Conservation (phyloP, 1,284 basidiomycete genomes). For the Psilocybe mexicana region DNA sequence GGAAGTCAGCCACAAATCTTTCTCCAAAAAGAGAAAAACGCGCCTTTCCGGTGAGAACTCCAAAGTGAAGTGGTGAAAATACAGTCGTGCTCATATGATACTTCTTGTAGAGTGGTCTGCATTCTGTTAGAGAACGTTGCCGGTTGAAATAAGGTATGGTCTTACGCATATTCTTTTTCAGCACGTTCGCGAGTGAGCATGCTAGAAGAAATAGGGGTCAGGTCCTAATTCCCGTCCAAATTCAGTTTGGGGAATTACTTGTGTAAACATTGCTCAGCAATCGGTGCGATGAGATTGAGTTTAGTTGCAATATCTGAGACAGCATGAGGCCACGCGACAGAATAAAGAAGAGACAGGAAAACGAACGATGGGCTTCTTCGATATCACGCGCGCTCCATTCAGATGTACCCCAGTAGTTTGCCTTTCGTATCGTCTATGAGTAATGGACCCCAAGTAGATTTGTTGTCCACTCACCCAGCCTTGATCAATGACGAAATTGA, state of each 20-base stretch:
- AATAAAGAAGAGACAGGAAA: background rate
- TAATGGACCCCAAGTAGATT: slow-evolving; percentile 49
- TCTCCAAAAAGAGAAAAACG: background rate
- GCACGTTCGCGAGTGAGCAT: slow-evolving; percentile 76
- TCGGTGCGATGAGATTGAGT: slow-evolving; percentile 71
- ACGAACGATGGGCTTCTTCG: slow-evolving; percentile 54
- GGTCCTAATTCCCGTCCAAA: background rate
- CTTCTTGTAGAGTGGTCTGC: slow-evolving; percentile 59
- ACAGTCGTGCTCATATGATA: slow-evolving; percentile 69
- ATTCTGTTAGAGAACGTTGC: background rate
- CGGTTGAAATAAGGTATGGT: background rate
- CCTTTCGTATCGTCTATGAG: slow-evolving; percentile 33
- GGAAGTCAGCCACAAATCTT: background rate
- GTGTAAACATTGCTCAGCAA: slow-evolving; percentile 80
- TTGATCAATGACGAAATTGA: slow-evolving; percentile 68
- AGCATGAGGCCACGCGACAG: background rate
- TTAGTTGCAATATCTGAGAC: slow-evolving; percentile 63
- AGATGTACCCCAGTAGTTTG: slow-evolving; percentile 76
- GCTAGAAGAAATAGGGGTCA: slow-evolving; percentile 31
- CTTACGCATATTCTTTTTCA: slow-evolving; percentile 78
- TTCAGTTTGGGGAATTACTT: slow-evolving; percentile 38
- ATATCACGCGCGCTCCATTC: slow-evolving; percentile 82
- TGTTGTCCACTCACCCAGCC: slow-evolving; percentile 26
- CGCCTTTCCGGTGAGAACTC: slow-evolving; percentile 71
- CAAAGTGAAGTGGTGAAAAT: slow-evolving; percentile 74